A percentile compares a stretch with the other conserved stretches of the same genome.
phyloP scores from a whole-genome alignment of 495 filamentous ascomycete genomes.

The Neurospora discreta region DNA sequence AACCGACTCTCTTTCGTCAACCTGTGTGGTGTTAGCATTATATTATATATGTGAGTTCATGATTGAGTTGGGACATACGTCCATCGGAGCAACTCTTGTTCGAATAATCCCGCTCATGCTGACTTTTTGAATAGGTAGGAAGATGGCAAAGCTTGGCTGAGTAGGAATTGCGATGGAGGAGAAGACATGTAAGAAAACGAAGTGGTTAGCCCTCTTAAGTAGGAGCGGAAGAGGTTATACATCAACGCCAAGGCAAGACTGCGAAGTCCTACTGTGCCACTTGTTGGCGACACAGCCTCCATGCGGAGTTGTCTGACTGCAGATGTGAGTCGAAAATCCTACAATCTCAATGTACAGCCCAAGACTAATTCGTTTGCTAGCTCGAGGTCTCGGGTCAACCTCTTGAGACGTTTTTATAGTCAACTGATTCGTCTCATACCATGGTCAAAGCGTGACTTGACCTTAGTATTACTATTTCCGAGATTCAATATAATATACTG shows the following conservation, averaged over 20 bases:
- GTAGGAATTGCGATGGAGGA: not conserved
- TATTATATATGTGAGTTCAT: not conserved
- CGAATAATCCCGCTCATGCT: not conserved
- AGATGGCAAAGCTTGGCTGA: not conserved
- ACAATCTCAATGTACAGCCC: not conserved
- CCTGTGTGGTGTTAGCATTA: not conserved
- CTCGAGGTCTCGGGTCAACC: too few species aligned
- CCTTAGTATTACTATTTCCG: too few species aligned
- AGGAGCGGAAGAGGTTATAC: not conserved
- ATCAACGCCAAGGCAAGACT: not conserved
- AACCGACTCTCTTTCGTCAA: slow-evolving; percentile 5
- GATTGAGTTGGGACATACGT: not conserved
- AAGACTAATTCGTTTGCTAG: too few species aligned
- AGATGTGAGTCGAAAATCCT: not conserved
- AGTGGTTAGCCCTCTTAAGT: not conserved
- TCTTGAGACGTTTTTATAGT: too few species aligned
- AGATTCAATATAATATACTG: too few species aligned
- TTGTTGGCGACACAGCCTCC: not conserved
- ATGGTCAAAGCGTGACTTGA: too few species aligned
- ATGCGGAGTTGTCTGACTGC: not conserved
- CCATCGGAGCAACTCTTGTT: not conserved
- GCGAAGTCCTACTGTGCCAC: not conserved
- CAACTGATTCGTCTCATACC: too few species aligned
- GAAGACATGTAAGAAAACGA: not conserved
- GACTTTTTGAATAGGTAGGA: not conserved